Evolutionary conservation across 305 asterid species (phyloP).

Genomic region (Solanum hybrid): DNA sequence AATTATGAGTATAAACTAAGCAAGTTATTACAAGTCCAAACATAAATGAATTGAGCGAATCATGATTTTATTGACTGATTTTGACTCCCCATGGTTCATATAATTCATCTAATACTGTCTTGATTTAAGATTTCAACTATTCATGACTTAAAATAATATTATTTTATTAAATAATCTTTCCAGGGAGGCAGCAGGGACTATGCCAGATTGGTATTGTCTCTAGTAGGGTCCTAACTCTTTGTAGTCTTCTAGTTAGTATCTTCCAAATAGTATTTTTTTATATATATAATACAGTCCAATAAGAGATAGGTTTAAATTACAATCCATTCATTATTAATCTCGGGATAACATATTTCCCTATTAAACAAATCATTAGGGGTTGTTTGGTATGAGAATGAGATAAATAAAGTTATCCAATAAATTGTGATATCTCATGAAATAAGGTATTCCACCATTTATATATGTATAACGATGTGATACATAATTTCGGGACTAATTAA

Average conservation of each 20-base stretch:
- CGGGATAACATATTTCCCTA: background rate
- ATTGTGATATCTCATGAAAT: background rate
- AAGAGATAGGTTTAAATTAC: background rate
- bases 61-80: background rate
- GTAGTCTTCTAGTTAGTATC: background rate
- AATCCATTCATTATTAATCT: background rate
- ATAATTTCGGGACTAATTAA: background rate
- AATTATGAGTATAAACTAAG: background rate
- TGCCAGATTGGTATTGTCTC: background rate
- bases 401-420: too few relatives aligned
- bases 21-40: background rate
- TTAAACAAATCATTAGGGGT: background rate
- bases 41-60: background rate
- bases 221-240: background rate
- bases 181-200: background rate
- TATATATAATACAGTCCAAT: background rate
- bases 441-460: background rate
- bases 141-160: background rate
- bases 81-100: background rate
- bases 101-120: background rate
- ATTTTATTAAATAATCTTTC: background rate
- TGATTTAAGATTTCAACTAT: background rate
- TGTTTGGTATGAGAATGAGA: background rate
- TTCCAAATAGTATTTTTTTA: background rate
- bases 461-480: background rate